A percentile compares a stretch with the other conserved stretches of the same genome.
Evolutionary conservation across 2,329 filamentous ascomycete species (phyloP).

Genomic region (Neodidymelliopsis sp.): DNA sequence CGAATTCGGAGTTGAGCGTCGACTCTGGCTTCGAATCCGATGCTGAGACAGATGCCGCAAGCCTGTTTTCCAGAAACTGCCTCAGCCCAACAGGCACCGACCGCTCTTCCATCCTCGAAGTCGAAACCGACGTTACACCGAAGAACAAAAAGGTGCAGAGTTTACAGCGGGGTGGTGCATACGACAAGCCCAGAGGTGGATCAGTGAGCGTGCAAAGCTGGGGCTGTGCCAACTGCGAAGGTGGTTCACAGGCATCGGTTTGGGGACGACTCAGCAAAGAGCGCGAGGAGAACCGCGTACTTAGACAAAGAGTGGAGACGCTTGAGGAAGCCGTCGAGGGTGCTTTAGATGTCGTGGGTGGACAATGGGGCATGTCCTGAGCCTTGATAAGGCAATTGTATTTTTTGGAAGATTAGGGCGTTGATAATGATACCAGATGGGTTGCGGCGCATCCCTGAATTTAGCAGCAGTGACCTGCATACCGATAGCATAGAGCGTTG

Average conservation of each 20-base stretch:
- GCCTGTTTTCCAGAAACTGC: slow-evolving; percentile 50
- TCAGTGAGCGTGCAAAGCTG: slow-evolving; percentile 38
- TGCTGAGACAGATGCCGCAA: slow-evolving; percentile 58
- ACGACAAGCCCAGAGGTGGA: slow-evolving; percentile 54
- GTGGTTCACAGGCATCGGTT: slow-evolving; percentile 52
- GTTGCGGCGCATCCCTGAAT: background rate
- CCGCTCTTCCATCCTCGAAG: slow-evolving; percentile 45
- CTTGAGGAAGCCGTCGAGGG: slow-evolving; percentile 64
- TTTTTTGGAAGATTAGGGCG: background rate
- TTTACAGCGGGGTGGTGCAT: slow-evolving; percentile 36
- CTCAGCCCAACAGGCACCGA: slow-evolving; percentile 46
- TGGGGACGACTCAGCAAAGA: slow-evolving; percentile 61
- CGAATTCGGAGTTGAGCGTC: slow-evolving; percentile 48
- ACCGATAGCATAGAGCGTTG: slow-evolving; percentile 4
- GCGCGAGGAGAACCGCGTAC: slow-evolving; percentile 63
- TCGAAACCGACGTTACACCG: slow-evolving; percentile 41
- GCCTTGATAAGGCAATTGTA: background rate
- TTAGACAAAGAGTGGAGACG: slow-evolving; percentile 61
- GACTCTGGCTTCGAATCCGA: slow-evolving; percentile 69
- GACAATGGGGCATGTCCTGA: slow-evolving; percentile 33
- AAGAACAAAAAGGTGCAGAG: slow-evolving; percentile 44
- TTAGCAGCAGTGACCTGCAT: slow-evolving; percentile 8
- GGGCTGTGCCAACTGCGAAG: slow-evolving; percentile 48
- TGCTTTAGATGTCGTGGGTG: slow-evolving; percentile 61
- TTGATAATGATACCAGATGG: slow-evolving; percentile 14